Conservation (phyloP, 2,329 filamentous ascomycete genomes). For the Sodiomyces alkalinus region DNA sequence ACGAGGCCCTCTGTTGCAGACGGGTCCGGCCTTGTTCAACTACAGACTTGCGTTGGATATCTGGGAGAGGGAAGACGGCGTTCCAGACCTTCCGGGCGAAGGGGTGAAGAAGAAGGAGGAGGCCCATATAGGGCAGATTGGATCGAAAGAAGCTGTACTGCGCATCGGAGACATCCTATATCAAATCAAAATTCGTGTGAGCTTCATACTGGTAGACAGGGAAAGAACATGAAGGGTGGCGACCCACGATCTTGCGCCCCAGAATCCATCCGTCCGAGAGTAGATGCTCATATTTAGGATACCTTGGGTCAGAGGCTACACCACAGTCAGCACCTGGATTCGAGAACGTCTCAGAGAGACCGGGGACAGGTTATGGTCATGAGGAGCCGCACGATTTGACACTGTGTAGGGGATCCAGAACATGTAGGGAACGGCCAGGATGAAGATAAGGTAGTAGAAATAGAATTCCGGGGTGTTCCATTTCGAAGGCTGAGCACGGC, state of each 20-base stretch:
- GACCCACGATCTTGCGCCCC: conserved; percentile 68
- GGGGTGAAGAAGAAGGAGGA: conserved; percentile 66
- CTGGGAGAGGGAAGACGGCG: conserved; percentile 22
- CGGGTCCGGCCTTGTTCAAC: conserved; percentile 36
- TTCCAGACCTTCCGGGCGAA: conserved; percentile 62
- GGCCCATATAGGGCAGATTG: conserved; percentile 68
- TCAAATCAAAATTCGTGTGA: neutral
- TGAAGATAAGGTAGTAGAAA: conserved; percentile 59
- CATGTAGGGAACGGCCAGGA: conserved; percentile 63
- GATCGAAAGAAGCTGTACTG: conserved; percentile 77
- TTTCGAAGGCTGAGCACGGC: conserved; percentile 44
- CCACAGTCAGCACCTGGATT: conserved; percentile 5
- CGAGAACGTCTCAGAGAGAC: conserved; percentile 5
- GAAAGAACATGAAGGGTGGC: conserved; percentile 2
- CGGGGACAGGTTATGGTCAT: conserved; percentile 8
- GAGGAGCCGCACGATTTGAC: conserved; percentile 61
- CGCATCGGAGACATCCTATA: conserved; percentile 70
- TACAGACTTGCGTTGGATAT: conserved; percentile 13
- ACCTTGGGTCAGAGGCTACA: conserved; percentile 67
- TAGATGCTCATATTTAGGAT: conserved; percentile 53
- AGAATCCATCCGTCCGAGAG: conserved; percentile 81
- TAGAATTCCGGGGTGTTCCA: conserved; percentile 83
- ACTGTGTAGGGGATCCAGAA: conserved; percentile 80
- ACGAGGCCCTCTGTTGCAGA: conserved; percentile 56
- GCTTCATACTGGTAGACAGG: neutral